Evolutionary conservation across 2,329 filamentous ascomycete species (phyloP).

Genomic region (Curvularia lunata): DNA sequence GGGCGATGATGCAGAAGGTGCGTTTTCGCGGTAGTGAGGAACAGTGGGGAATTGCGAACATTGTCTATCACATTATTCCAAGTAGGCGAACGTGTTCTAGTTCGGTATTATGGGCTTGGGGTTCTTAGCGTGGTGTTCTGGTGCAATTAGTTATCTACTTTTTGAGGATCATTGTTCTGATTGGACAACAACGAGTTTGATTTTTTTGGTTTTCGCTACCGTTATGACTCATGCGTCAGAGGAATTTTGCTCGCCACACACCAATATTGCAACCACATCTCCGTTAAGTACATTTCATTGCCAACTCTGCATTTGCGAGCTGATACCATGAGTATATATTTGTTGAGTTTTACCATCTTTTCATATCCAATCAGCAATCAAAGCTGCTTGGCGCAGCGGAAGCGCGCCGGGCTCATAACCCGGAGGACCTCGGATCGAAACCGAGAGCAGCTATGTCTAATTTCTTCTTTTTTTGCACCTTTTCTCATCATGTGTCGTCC

Average conservation of each 20-base stretch:
- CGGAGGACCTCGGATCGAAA: constrained; percentile 42
- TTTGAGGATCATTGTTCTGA: neutral
- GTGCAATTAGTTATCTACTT: neutral
- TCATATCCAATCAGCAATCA: constrained; percentile 11
- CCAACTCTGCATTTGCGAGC: no score
- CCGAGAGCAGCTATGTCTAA: constrained; percentile 27
- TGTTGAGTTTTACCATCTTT: neutral
- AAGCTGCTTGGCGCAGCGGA: constrained; percentile 46
- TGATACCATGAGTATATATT: no score
- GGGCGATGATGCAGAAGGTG: constrained; percentile 43
- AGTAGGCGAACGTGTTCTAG: neutral
- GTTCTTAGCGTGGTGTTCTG: neutral
- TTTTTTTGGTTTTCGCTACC: neutral
- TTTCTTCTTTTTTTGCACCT: constrained; percentile 10
- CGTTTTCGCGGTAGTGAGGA: constrained; percentile 29
- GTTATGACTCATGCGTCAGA: neutral
- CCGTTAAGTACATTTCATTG: no score
- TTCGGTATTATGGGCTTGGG: neutral
- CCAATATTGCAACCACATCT: neutral
- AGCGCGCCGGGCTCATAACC: constrained; percentile 49
- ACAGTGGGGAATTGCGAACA: neutral
- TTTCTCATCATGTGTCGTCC: neutral
- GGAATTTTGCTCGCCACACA: neutral
- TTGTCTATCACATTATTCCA: neutral
- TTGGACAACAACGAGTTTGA: neutral